Conservation (phyloP, 2,329 filamentous ascomycete genomes). For the Colletotrichum echinochloae region DNA sequence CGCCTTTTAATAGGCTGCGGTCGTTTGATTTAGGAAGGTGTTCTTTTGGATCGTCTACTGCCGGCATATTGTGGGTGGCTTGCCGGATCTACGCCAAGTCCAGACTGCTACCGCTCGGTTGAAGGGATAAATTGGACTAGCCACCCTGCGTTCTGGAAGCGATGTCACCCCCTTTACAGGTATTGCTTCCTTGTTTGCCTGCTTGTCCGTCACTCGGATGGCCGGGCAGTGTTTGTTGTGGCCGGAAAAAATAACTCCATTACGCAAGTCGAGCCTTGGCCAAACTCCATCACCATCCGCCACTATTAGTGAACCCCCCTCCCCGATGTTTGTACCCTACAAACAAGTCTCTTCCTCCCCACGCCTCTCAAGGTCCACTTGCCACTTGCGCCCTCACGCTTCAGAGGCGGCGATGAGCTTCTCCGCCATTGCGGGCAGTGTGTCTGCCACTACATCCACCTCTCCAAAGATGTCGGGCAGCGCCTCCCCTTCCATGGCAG, state of each 20-base stretch:
- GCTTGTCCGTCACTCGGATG: no score
- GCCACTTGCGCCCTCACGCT: not conserved
- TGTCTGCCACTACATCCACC: conserved; percentile 63
- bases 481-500: conserved; percentile 41
- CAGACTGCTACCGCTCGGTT: no score
- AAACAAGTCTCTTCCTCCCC: not conserved
- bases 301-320: not conserved
- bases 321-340: not conserved
- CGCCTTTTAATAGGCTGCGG: not conserved
- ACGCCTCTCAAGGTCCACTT: not conserved
- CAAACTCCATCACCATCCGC: not conserved
- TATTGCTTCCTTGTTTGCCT: not conserved
- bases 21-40: no score
- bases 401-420: conserved; percentile 47
- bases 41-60: not conserved
- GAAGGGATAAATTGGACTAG: not conserved
- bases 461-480: conserved; percentile 54
- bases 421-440: conserved; percentile 61
- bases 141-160: not conserved
- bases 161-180: not conserved
- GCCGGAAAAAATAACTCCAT: not conserved
- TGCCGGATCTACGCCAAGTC: not conserved
- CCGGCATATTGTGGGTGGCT: not conserved
- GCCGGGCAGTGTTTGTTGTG: no score
- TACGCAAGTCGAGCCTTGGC: not conserved